Evolutionary conservation across 345 rosid species (phyloP).

Genomic region (Ricinus communis): DNA sequence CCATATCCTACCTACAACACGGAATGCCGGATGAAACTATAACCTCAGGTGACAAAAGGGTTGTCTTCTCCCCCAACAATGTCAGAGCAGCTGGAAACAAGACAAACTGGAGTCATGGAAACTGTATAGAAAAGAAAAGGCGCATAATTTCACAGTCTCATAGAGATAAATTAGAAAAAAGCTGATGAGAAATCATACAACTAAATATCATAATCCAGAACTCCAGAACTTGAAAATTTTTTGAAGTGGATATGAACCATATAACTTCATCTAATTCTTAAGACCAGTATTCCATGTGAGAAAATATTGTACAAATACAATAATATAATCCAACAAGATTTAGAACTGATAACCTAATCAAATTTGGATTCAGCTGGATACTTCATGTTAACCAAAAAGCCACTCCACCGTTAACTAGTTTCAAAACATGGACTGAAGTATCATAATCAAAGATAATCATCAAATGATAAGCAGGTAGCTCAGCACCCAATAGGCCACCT

Average conservation of each 20-base stretch:
- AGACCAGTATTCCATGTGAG: not conserved
- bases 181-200: not conserved
- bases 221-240: slow-evolving; percentile 1
- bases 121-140: slow-evolving; percentile 7
- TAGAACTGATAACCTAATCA: not conserved
- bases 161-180: not conserved
- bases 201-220: not conserved
- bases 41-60: slow-evolving; percentile 88
- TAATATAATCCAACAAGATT: not conserved
- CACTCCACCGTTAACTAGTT: not conserved
- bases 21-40: slow-evolving; percentile 84
- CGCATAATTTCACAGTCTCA: slow-evolving; percentile 6
- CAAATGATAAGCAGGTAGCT: not conserved
- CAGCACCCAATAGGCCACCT: not conserved
- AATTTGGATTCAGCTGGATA: not conserved
- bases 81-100: slow-evolving; percentile 72
- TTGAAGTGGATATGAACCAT: not conserved
- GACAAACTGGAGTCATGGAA: slow-evolving; percentile 25
- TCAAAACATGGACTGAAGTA: not conserved
- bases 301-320: not conserved
- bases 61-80: slow-evolving; percentile 95
- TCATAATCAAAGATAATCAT: not conserved
- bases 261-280: not conserved
- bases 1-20: slow-evolving; percentile 78
- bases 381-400: not conserved